Base-by-base conservation (phyloP, 495 filamentous ascomycete genomes). In the Bacidia rubella region DNA sequence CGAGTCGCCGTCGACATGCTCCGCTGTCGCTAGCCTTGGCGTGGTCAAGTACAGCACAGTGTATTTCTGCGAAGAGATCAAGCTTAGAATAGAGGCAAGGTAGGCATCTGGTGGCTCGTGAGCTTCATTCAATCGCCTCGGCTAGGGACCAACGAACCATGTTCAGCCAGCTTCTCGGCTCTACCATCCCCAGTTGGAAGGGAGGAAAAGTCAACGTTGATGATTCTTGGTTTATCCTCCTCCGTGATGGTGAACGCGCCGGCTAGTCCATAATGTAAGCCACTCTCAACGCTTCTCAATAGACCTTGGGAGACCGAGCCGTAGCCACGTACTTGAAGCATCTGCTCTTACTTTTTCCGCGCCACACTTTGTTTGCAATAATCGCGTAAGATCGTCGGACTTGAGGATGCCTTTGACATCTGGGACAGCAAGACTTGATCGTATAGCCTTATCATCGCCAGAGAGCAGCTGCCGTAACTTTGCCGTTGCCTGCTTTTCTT, bases 321-420 rank as follows among this genome's bases (percentile, higher is more conserved):
- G 25, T 15, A 15, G n/a, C 44, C 50, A 71, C 70, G 64, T 70
- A 87, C 82, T 80, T 53, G 83, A 80, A 52, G 75, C 74, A 64
- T 80, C 76, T 27, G 87, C 67, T 47, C 69, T 67, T 49, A 74
- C 68, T 20, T 67, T 66, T 59, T 71, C 62, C 15, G 74, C 73
- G 49, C 71, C 74, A 62, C 80, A 79, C 56, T 70, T 65, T 32
- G 71, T 65, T 51, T 73, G 68, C 47, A 85, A 59, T 17, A 70
- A 52, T 42, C 69, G 62, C 47, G 75, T 70, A 25, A 87, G 62
- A 43, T 76, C 62, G 15, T 77, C 74, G 9, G 75, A 65, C 47
- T 82, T 71, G 11, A 86, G 40, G 52, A 75, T 58, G 10, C 84
- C 85, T 7, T 75, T 62, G 15, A 86, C 81, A 53, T 87, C 85